Evolutionary conservation across 345 rosid genomes (phyloP).

Genomic region (Cardamine chenopodiifolia): DNA sequence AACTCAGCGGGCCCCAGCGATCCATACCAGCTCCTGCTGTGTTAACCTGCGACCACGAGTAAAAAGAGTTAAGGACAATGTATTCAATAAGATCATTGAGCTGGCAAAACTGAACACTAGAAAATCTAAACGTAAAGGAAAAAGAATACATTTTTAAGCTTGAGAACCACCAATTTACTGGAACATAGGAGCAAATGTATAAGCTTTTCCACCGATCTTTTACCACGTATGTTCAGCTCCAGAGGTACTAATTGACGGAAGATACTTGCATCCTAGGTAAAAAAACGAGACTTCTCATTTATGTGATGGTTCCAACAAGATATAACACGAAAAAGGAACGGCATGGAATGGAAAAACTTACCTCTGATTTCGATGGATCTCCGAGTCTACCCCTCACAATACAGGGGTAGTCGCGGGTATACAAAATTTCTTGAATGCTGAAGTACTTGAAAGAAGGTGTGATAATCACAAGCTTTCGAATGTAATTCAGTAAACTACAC

Average conservation of each 20-base stretch:
- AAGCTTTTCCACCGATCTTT: not conserved
- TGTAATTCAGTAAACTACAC: not conserved
- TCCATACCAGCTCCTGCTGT: not conserved
- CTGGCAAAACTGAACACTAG: not conserved
- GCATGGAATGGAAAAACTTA: not conserved
- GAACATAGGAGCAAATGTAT: not conserved
- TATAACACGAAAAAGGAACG: not conserved
- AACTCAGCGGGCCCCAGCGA: not conserved
- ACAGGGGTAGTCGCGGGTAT: not conserved
- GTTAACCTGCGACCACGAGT: not conserved
- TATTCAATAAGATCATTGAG: not conserved
- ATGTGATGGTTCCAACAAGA: not conserved
- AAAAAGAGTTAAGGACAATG: not conserved
- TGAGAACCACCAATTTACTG: not conserved
- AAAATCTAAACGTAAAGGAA: not conserved
- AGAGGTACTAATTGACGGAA: not conserved
- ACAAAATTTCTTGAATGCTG: not conserved
- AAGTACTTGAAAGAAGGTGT: slow-evolving; percentile 1
- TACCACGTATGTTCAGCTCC: not conserved
- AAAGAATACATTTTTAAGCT: not conserved
- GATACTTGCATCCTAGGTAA: not conserved
- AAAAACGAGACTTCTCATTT: not conserved
- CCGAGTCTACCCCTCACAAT: not conserved
- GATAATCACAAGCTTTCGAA: not conserved
- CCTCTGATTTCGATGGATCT: not conserved